Evolutionary conservation across 208 protist species (phyloP), one percentile per base, ranked within the genome.

Genomic region (Leptomonas seymouri): DNA sequence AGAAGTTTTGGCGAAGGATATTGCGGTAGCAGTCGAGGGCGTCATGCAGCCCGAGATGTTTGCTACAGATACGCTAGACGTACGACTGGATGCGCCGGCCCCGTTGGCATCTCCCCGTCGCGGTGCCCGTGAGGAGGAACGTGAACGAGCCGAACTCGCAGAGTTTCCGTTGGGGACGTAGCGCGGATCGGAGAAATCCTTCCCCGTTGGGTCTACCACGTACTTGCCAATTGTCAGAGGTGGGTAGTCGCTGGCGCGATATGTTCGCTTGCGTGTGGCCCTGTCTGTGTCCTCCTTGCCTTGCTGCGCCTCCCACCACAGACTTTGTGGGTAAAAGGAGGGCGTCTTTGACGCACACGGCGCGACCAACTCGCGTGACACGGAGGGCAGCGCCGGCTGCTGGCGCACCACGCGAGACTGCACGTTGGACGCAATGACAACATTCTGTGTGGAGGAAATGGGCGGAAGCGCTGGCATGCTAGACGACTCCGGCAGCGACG

Each of bases 181-280:
- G 71, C 87, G 85, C 14, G 90, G 90, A 68, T 96, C 90, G 1
- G 86, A 93, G 42, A 84, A 90, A 63, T 96, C 90, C 55, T 83
- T 76, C 46, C 86, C 82, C 41, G 86, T 82, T 6, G 75, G 72
- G 51, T 93, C 90, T 12, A 70, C 46, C 53, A 96, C 90, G 71
- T 90, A 92, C 74, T 90, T 91, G 44, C 87, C 87, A 15, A 92
- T 82, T 36, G 81, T 74, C 36, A 93, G 74, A 3, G 76, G 77
- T 42, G 87, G 67, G 50, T 71, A 57, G 25, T 77, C 54, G 41
- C 53, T 85, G 9, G 76, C 66, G 16, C 67, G 44, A 60, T 95
- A 95, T 2, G 84, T 93, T 36, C 62, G 88, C 15, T 71, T 71
- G 44, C 62, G 31, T 0, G 76, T 83, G 49, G 93, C 44, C 4